phyloP scores from a whole-genome alignment of 2,329 filamentous ascomycete genomes.

The Xylaria sp. region DNA sequence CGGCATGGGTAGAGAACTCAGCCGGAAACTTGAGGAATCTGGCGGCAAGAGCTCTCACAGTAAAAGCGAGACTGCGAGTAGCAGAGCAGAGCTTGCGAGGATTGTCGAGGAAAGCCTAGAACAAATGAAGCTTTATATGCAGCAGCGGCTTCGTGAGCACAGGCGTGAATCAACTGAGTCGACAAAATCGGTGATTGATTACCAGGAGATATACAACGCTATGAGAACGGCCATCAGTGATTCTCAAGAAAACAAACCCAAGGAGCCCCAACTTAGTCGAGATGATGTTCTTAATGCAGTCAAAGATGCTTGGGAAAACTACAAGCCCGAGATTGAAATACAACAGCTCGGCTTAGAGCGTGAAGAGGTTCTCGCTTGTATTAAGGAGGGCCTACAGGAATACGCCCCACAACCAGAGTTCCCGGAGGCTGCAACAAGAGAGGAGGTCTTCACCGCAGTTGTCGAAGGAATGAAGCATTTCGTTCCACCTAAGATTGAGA shows the following conservation, averaged over 20 bases:
- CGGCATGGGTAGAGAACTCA: constrained; percentile 92
- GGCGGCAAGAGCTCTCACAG: constrained; percentile 55
- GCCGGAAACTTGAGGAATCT: constrained; percentile 82
- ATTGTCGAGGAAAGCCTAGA: constrained; percentile 84
- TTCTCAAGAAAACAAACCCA: constrained; percentile 61
- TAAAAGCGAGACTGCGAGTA: constrained; percentile 59
- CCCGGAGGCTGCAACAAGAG: constrained; percentile 73
- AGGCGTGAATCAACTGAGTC: constrained; percentile 74
- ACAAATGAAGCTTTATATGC: constrained; percentile 86
- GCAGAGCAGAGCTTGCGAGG: constrained; percentile 75
- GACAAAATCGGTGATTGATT: constrained; percentile 72
- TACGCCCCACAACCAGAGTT: constrained; percentile 68
- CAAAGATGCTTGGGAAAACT: constrained; percentile 90
- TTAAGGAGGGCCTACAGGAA: constrained; percentile 85
- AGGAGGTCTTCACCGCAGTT: constrained; percentile 86
- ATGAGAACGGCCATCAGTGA: constrained; percentile 80
- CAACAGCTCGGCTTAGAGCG: constrained; percentile 90
- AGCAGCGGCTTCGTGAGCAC: constrained; percentile 80
- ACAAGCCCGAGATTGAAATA: constrained; percentile 91
- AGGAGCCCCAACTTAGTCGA: constrained; percentile 67
- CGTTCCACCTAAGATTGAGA: constrained; percentile 75
- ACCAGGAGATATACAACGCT: constrained; percentile 85
- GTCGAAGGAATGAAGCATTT: constrained; percentile 88
- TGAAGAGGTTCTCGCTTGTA: constrained; percentile 87
- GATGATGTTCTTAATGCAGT: constrained; percentile 90